These are phyloP conservation scores for Trypanosoma lewisi DNA, from an alignment of 208 protist species.

Conservation along the genomic window DNA sequence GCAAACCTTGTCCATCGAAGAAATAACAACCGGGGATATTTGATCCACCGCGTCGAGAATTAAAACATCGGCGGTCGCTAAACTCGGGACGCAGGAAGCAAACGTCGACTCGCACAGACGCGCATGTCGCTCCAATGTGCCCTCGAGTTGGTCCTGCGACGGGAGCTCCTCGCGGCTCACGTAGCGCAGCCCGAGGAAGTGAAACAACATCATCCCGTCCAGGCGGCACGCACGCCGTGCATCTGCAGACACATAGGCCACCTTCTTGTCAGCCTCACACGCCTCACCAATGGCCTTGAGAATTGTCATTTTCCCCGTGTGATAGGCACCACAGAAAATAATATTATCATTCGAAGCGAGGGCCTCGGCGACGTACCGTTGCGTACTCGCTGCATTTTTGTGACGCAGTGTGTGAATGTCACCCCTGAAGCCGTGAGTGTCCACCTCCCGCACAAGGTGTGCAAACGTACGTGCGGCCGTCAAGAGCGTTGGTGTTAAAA, in stretches of 20 bases:
- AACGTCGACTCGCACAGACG: conserved; percentile 75
- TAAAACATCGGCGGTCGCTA: conserved; percentile 69
- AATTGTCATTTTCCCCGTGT: conserved; percentile 82
- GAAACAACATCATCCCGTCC: conserved; percentile 62
- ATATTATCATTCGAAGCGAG: conserved; percentile 46
- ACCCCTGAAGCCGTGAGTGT: conserved; percentile 67
- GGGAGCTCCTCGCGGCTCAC: conserved; percentile 64
- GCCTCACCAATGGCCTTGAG: conserved; percentile 71
- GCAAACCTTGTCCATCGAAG: conserved; percentile 77
- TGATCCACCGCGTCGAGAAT: conserved; percentile 76
- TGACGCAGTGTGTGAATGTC: conserved; percentile 55
- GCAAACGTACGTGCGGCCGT: conserved; percentile 26
- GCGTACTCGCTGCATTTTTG: conserved; percentile 34
- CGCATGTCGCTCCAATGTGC: conserved; percentile 78
- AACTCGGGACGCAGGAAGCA: conserved; percentile 58
- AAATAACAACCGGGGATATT: conserved; percentile 49
- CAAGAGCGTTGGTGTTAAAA: conserved; percentile 26
- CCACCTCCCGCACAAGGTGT: conserved; percentile 72
- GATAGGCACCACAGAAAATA: conserved; percentile 72
- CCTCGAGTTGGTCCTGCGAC: conserved; percentile 86
- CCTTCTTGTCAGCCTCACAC: conserved; percentile 40
- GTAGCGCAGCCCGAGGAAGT: conserved; percentile 80
- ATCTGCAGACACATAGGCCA: conserved; percentile 81
- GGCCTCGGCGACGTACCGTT: conserved; percentile 36
- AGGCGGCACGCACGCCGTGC: conserved; percentile 57